These are phyloP conservation scores for Sporisorium scitamineum DNA, from an alignment of 1,284 basidiomycete genomes.

Conservation along the genomic window DNA sequence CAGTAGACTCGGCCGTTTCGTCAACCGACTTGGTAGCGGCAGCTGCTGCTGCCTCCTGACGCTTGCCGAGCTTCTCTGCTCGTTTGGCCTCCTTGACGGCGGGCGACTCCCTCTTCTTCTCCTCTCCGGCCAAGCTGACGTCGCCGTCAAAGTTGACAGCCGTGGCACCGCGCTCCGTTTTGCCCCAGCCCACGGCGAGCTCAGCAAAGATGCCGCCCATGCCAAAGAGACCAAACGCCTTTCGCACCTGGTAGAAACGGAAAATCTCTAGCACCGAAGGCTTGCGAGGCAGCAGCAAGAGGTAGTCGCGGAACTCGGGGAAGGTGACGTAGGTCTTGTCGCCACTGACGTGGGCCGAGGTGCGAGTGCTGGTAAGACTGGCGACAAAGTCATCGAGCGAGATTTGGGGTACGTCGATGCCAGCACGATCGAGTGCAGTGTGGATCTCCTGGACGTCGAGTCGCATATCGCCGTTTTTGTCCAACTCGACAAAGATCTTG, in stretches of 20 bases:
- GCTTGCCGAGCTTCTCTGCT: conserved; percentile 43
- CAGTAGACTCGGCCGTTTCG: conserved; percentile 8
- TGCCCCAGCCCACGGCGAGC: conserved; percentile 63
- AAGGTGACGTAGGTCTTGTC: conserved; percentile 60
- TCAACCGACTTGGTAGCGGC: conserved; percentile 34
- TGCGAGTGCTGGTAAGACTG: conserved; percentile 58
- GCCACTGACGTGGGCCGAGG: conserved; percentile 21
- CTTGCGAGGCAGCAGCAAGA: conserved; percentile 65
- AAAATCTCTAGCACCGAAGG: conserved; percentile 66
- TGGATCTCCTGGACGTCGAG: conserved; percentile 63
- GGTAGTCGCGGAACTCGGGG: conserved; percentile 68
- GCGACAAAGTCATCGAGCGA: conserved; percentile 67
- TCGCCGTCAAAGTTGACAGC: conserved; percentile 66
- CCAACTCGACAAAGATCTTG: conserved; percentile 66
- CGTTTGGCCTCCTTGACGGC: conserved; percentile 55
- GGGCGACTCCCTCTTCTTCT: conserved; percentile 54
- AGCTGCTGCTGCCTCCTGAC: conserved; percentile 38
- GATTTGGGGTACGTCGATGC: conserved; percentile 56
- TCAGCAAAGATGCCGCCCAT: conserved; percentile 68
- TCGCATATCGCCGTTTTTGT: conserved; percentile 64
- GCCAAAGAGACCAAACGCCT: conserved; percentile 67
- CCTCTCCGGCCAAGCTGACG: conserved; percentile 62
- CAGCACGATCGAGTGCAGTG: conserved; percentile 59
- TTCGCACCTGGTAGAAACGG: conserved; percentile 68
- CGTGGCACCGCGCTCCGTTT: conserved; percentile 62